phyloP scores from a whole-genome alignment of 768 basidiomycete genomes.

The Agrocybe chaxingu region DNA sequence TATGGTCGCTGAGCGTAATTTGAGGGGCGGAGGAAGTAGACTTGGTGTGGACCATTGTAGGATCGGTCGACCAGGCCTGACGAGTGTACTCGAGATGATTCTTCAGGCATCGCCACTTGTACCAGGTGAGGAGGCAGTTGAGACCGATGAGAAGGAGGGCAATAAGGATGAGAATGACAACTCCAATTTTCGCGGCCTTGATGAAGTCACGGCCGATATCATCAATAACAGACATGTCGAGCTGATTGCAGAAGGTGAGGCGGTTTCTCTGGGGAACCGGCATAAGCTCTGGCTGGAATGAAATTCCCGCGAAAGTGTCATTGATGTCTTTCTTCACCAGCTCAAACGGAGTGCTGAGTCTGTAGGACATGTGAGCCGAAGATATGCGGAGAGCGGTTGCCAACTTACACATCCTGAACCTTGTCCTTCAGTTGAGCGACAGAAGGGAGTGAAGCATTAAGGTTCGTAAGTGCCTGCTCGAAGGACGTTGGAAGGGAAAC shows the following conservation, averaged over 20 bases:
- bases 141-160: slow-evolving; percentile 72
- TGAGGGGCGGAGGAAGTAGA: slow-evolving; percentile 38
- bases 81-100: slow-evolving; percentile 66
- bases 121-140: slow-evolving; percentile 82
- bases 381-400: background rate
- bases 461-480: slow-evolving; percentile 62
- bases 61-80: slow-evolving; percentile 74
- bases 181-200: slow-evolving; percentile 76
- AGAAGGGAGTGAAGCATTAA: slow-evolving; percentile 82
- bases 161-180: slow-evolving; percentile 65
- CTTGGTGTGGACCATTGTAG: slow-evolving; percentile 48
- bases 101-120: slow-evolving; percentile 77
- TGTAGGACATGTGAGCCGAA: slow-evolving; percentile 21
- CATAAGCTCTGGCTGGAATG: slow-evolving; percentile 68
- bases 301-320: slow-evolving; percentile 70
- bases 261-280: slow-evolving; percentile 72
- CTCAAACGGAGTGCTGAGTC: slow-evolving; percentile 86
- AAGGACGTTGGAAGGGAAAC: slow-evolving; percentile 80
- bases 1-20: slow-evolving; percentile 67
- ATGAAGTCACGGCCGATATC: slow-evolving; percentile 79
- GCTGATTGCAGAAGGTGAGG: slow-evolving; percentile 69
- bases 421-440: slow-evolving; percentile 69
- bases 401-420: slow-evolving; percentile 63
- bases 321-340: slow-evolving; percentile 87
- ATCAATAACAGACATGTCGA: slow-evolving; percentile 86